Conservation (phyloP, 139 green algal genomes). For the Edaphochlamys debaryana region DNA sequence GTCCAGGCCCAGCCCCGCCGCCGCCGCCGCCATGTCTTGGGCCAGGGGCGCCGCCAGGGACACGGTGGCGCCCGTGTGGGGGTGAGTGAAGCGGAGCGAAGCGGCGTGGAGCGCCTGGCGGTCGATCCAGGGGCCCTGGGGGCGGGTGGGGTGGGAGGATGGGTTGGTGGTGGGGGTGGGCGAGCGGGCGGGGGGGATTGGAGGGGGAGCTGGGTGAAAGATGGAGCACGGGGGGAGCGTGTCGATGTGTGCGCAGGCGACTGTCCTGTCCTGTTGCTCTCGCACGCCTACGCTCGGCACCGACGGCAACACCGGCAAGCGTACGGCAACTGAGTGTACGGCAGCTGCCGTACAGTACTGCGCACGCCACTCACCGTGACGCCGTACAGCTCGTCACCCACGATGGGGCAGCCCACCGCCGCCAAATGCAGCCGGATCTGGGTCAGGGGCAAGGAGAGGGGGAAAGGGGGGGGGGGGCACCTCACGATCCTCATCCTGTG, state of each 20-base stretch:
- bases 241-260: no score
- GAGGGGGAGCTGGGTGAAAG: background rate
- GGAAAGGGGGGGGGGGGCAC: no score
- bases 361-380: slow-evolving; percentile 27
- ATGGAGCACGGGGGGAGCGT: no score
- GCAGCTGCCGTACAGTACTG: no score
- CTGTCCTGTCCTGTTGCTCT: no score
- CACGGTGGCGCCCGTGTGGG: slow-evolving; percentile 50
- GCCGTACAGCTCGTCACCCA: slow-evolving; percentile 79
- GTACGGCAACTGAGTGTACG: no score
- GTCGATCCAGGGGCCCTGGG: slow-evolving; percentile 67
- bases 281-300: no score
- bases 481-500: no score
- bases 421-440: slow-evolving; percentile 80
- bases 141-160: background rate
- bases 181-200: background rate
- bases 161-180: background rate
- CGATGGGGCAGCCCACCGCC: slow-evolving; percentile 66
- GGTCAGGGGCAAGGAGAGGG: no score
- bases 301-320: no score
- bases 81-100: slow-evolving; percentile 58
- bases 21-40: slow-evolving; percentile 62
- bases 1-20: slow-evolving; percentile 54
- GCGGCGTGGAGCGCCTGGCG: slow-evolving; percentile 80
- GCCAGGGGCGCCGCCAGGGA: slow-evolving; percentile 67